Percentiles rank a stretch among this genome's conserved stretches.
These are phyloP conservation scores for Coniosporium tulheliwenetii DNA, from an alignment of 2,329 filamentous ascomycete genomes.

Conservation along the genomic window DNA sequence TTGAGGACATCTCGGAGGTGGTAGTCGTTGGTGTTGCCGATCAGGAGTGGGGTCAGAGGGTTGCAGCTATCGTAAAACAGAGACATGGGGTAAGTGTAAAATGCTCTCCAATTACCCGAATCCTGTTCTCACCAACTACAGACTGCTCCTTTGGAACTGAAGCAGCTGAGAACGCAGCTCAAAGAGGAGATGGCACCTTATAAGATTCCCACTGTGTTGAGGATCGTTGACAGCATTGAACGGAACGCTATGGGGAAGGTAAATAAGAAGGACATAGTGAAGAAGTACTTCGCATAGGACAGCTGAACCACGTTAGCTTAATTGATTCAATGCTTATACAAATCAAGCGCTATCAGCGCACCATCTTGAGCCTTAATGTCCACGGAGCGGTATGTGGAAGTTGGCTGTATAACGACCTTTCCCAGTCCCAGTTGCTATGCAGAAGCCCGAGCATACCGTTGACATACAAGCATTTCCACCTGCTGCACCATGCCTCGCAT, in stretches of 20 bases:
- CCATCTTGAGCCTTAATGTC: no score
- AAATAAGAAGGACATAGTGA: conserved; percentile 24
- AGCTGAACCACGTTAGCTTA: no score
- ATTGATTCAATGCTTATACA: no score
- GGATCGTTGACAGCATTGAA: conserved; percentile 28
- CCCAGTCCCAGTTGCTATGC: no score
- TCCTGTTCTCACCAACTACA: conserved; percentile 12
- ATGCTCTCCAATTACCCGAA: conserved; percentile 1
- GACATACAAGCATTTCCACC: no score
- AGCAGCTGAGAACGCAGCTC: conserved; percentile 26
- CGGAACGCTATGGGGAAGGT: conserved; percentile 35
- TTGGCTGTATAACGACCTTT: no score
- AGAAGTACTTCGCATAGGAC: no score
- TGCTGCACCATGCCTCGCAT: no score
- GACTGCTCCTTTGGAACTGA: conserved; percentile 8
- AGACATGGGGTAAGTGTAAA: conserved; percentile 12
- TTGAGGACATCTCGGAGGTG: conserved; percentile 34
- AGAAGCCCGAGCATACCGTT: no score
- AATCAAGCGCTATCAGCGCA: no score
- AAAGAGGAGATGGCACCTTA: conserved; percentile 28
- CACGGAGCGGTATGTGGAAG: no score
- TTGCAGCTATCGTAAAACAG: conserved; percentile 34
- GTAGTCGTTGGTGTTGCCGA: conserved; percentile 38
- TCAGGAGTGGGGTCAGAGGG: conserved; percentile 38
- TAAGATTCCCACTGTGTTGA: conserved; percentile 32